phyloP scores from a whole-genome alignment of 176 grass and related monocot species.

The Elaeis guineensis region DNA sequence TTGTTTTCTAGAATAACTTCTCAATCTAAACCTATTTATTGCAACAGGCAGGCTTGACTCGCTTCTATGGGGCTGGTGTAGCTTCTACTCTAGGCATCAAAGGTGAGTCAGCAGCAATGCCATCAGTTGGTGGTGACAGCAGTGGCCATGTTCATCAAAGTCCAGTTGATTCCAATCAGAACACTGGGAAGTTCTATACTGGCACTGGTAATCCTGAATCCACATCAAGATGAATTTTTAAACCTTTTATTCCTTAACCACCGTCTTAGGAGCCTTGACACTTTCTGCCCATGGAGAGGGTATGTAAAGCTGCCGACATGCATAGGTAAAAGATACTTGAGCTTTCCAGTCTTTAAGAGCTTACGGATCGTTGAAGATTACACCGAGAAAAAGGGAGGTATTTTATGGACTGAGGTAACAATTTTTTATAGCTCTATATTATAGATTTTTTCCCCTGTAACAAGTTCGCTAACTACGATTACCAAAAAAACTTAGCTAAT shows the following conservation, averaged over 20 bases:
- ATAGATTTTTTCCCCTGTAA: too few relatives aligned
- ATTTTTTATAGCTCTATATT: slow-evolving; percentile 4
- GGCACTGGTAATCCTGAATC: slow-evolving; percentile 36
- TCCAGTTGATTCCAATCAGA: slow-evolving; percentile 33
- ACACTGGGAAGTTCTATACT: slow-evolving; percentile 29
- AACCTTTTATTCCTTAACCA: slow-evolving; percentile 63
- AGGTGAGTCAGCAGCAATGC: slow-evolving; percentile 21
- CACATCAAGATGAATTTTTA: slow-evolving; percentile 68
- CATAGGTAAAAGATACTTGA: neutral
- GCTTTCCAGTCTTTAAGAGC: slow-evolving; percentile 18
- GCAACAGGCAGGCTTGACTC: slow-evolving; percentile 17
- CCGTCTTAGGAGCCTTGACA: slow-evolving; percentile 40
- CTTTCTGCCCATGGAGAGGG: slow-evolving; percentile 31
- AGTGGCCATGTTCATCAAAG: slow-evolving; percentile 29
- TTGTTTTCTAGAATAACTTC: too few relatives aligned
- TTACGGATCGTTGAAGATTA: slow-evolving; percentile 32
- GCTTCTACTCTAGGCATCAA: slow-evolving; percentile 47
- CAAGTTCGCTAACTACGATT: too few relatives aligned
- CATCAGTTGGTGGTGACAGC: slow-evolving; percentile 12
- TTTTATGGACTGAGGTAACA: slow-evolving; percentile 37
- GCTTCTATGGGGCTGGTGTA: slow-evolving; percentile 22
- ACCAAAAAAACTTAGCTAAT: too few relatives aligned
- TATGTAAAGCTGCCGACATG: slow-evolving; percentile 40
- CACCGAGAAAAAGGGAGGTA: slow-evolving; percentile 11
- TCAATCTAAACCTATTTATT: slow-evolving; percentile 11